A percentile compares a stretch with the other conserved stretches of the same genome.
phyloP scores from a whole-genome alignment of 768 basidiomycete species.

The Auricularia auricula-judae region DNA sequence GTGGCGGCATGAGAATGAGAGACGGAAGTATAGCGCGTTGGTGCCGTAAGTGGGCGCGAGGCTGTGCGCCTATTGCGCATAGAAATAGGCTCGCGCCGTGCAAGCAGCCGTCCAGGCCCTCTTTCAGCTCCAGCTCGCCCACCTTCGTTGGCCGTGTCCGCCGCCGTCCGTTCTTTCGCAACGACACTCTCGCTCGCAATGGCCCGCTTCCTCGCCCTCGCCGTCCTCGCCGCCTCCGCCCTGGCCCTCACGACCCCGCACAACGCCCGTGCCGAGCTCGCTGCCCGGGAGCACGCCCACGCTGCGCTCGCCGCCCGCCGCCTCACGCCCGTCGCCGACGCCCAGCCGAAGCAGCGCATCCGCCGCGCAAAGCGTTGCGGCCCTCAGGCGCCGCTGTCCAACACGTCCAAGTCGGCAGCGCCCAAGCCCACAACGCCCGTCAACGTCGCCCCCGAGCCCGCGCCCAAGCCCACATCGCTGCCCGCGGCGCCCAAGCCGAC shows the following conservation, averaged over 20 bases:
- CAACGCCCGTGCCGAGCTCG: conserved; percentile 18
- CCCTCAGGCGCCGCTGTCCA: neutral
- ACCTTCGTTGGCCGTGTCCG: too few relatives aligned
- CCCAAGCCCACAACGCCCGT: neutral
- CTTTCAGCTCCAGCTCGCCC: too few relatives aligned
- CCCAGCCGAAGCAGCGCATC: neutral
- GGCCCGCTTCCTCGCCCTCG: conserved; percentile 24
- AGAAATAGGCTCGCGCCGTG: too few relatives aligned
- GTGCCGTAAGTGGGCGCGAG: too few relatives aligned
- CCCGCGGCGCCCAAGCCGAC: neutral
- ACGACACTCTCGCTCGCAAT: neutral
- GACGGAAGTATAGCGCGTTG: too few relatives aligned
- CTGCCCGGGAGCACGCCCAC: neutral
- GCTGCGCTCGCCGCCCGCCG: neutral
- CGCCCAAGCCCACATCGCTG: neutral
- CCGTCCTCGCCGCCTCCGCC: conserved; percentile 31
- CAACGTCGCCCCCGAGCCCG: neutral
- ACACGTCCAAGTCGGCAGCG: neutral
- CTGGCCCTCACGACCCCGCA: conserved; percentile 29
- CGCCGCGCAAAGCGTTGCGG: neutral
- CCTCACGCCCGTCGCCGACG: neutral
- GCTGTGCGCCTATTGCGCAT: too few relatives aligned
- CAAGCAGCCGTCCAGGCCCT: too few relatives aligned
- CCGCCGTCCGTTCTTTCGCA: too few relatives aligned
- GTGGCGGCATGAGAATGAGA: too few relatives aligned